Conservation (phyloP, 805 yeast genomes). For the Cyberlindnera maclurae region DNA sequence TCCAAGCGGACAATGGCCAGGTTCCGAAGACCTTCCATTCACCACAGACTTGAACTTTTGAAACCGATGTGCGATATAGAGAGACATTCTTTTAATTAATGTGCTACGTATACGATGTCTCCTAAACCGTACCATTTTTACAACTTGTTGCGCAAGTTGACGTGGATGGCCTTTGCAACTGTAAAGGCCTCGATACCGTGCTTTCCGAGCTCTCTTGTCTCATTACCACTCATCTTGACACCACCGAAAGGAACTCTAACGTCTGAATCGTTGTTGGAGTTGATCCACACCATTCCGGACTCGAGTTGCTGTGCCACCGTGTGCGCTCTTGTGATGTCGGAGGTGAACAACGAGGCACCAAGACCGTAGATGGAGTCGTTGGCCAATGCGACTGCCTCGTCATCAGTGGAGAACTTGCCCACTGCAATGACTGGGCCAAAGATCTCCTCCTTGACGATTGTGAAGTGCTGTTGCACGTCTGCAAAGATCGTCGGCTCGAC, state of each 20-base stretch:
- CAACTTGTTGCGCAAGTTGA: slow-evolving; percentile 44
- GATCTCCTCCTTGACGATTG: slow-evolving; percentile 40
- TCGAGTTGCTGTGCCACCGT: slow-evolving; percentile 33
- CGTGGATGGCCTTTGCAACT: slow-evolving; percentile 61
- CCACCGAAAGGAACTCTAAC: slow-evolving; percentile 63
- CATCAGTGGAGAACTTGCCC: slow-evolving; percentile 35
- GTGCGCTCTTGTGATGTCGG: slow-evolving; percentile 32
- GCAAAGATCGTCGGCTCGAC: slow-evolving; percentile 43
- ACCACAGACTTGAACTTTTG: slow-evolving; percentile 10
- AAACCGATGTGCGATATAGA: too few relatives aligned
- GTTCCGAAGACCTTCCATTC: slow-evolving; percentile 5
- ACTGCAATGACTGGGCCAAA: slow-evolving; percentile 47
- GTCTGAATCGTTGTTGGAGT: slow-evolving; percentile 51
- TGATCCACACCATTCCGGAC: slow-evolving; percentile 50
- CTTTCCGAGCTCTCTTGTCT: slow-evolving; percentile 56
- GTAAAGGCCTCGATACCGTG: slow-evolving; percentile 59
- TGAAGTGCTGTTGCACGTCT: slow-evolving; percentile 34
- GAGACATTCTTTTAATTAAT: too few relatives aligned
- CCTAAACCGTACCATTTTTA: too few relatives aligned
- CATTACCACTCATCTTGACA: slow-evolving; percentile 58
- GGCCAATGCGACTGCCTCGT: slow-evolving; percentile 37
- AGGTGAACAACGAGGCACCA: slow-evolving; percentile 40
- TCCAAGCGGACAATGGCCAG: slow-evolving; percentile 1
- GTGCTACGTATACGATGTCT: not conserved
- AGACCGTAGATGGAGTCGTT: slow-evolving; percentile 39